Conservation (phyloP, 2,329 filamentous ascomycete species). For the Penicillium sp. region DNA sequence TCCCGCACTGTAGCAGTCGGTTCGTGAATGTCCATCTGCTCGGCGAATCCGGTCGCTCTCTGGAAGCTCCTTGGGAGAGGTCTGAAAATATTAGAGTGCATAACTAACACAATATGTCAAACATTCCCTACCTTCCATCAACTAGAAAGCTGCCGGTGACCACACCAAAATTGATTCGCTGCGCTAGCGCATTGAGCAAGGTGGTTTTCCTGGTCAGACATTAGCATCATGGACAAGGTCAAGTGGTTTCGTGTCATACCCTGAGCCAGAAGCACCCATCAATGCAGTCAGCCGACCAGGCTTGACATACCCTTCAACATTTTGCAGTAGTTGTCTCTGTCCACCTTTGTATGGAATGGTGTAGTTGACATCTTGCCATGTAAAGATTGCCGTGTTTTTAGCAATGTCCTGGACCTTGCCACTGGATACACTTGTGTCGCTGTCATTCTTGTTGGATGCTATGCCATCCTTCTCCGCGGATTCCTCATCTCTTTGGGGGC, state of each 20-base stretch:
- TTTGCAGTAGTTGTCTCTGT: conserved; percentile 45
- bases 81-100: conserved; percentile 18
- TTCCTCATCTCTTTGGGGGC: conserved; percentile 45
- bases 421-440: conserved; percentile 13
- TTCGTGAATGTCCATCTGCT: conserved; percentile 62
- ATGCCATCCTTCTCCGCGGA: conserved; percentile 28
- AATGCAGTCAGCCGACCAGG: conserved; percentile 69
- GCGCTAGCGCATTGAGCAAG: conserved; percentile 40
- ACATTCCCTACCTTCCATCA: conserved; percentile 33
- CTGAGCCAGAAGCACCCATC: conserved; percentile 65
- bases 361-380: conserved; percentile 80
- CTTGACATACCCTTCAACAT: conserved; percentile 63
- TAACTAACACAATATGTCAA: not conserved
- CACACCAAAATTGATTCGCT: conserved; percentile 39
- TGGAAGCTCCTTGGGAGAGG: conserved; percentile 44
- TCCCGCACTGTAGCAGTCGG: conserved; percentile 59
- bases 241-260: conserved; percentile 16
- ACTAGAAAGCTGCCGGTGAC: conserved; percentile 40
- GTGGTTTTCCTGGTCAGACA: conserved; percentile 40
- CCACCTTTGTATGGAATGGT: conserved; percentile 43
- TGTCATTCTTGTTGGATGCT: conserved; percentile 13
- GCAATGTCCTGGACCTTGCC: conserved; percentile 45
- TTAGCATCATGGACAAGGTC: not conserved
- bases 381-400: conserved; percentile 63
- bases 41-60: conserved; percentile 46